Percentiles rank a stretch among this genome's conserved stretches.
Evolutionary conservation across 2,329 filamentous ascomycete genomes (phyloP).

Genomic region (Hypoxylon sp.): DNA sequence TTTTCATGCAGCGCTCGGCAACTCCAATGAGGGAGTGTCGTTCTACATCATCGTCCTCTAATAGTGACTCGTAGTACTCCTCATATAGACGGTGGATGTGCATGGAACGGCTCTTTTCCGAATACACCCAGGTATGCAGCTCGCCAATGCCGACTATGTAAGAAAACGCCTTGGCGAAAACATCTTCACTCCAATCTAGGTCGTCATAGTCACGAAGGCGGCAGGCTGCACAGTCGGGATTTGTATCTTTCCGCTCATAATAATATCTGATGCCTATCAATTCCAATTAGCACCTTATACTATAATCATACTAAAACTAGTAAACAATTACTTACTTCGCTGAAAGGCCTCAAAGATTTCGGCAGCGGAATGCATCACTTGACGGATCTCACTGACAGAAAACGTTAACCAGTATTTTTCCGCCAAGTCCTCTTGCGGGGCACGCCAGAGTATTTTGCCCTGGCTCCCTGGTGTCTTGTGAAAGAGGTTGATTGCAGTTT

Average conservation of each 20-base stretch:
- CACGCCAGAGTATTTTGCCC: neutral
- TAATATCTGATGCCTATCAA: too few relatives aligned
- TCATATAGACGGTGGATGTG: neutral
- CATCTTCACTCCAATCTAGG: too few relatives aligned
- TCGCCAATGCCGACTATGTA: too few relatives aligned
- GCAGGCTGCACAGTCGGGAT: too few relatives aligned
- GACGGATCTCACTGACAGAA: neutral
- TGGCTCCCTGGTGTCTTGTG: neutral
- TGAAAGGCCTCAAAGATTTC: neutral
- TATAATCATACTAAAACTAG: neutral
- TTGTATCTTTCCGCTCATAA: too few relatives aligned
- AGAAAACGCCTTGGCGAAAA: too few relatives aligned
- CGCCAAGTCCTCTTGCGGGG: neutral
- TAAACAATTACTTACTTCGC: neutral
- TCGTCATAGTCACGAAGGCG: too few relatives aligned
- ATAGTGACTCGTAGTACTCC: neutral
- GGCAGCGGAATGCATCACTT: neutral
- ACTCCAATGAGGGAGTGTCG: neutral
- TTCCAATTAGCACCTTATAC: too few relatives aligned
- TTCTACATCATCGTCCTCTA: neutral
- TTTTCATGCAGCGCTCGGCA: neutral
- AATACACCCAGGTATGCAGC: too few relatives aligned
- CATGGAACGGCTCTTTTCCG: too few relatives aligned
- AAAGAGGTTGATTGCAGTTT: conserved; percentile 18
- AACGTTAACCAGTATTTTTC: conserved; percentile 14